Conservation (phyloP, 2,329 filamentous ascomycete species). For the Colletotrichum siamense region DNA sequence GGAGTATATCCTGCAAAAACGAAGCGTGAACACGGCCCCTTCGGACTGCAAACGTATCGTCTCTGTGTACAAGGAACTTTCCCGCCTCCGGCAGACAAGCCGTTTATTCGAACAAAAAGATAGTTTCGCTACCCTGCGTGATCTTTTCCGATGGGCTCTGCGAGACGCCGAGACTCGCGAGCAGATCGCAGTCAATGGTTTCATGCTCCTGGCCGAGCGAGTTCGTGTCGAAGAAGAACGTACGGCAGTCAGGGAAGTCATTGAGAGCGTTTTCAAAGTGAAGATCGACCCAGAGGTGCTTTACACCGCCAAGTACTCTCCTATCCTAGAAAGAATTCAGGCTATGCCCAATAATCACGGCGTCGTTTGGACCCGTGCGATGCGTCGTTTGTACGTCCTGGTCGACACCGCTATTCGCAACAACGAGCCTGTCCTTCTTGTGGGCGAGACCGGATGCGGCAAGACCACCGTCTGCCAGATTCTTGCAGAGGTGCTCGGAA, state of each 20-base stretch:
- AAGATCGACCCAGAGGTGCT: constrained; percentile 75
- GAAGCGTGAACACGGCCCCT: constrained; percentile 85
- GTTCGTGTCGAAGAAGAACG: constrained; percentile 92
- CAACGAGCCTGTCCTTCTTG: constrained; percentile 91
- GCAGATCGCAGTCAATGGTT: constrained; percentile 89
- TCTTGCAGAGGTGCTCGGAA: constrained; percentile 79
- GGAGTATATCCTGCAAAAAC: constrained; percentile 86
- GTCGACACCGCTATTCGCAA: constrained; percentile 87
- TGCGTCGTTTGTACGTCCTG: constrained; percentile 89
- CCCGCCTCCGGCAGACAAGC: constrained; percentile 85
- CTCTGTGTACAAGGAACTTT: constrained; percentile 90
- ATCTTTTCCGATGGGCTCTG: constrained; percentile 94
- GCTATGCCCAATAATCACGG: constrained; percentile 58
- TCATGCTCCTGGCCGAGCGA: constrained; percentile 93
- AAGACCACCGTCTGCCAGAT: constrained; percentile 97
- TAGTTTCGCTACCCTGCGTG: constrained; percentile 93
- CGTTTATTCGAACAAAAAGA: constrained; percentile 96
- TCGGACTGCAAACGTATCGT: constrained; percentile 93
- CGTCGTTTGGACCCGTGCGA: constrained; percentile 94
- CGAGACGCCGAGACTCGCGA: constrained; percentile 85
- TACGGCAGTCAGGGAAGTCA: constrained; percentile 80
- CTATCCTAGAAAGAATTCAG: constrained; percentile 58
- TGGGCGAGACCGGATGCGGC: constrained; percentile 96
- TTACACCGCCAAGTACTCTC: constrained; percentile 68
- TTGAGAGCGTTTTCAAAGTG: constrained; percentile 90